These are phyloP conservation scores for Emergomyces pasteurianus DNA, from an alignment of 2,329 filamentous ascomycete genomes.

Conservation along the genomic window DNA sequence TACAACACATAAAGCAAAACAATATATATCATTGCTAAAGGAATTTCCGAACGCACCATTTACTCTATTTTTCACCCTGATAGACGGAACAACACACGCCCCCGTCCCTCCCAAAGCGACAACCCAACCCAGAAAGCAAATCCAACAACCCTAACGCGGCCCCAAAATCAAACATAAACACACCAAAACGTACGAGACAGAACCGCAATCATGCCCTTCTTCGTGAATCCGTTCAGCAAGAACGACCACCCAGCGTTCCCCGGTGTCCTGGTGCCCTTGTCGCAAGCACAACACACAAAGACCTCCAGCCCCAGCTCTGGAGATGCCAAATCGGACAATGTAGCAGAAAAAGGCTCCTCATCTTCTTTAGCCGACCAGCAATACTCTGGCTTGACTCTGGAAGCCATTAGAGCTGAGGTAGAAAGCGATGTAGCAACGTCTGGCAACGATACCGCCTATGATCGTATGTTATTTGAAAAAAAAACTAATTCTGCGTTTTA, in stretches of 20 bases:
- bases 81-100: not conserved
- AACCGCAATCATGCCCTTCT: conserved; percentile 9
- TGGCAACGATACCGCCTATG: conserved; percentile 57
- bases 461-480: conserved; percentile 52
- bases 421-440: conserved; percentile 45
- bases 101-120: not conserved
- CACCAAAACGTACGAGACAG: too few species aligned
- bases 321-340: conserved; percentile 21
- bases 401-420: conserved; percentile 56
- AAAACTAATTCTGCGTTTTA: not conserved
- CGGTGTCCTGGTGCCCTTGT: conserved; percentile 36
- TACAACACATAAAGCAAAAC: not conserved
- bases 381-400: conserved; percentile 49
- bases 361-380: conserved; percentile 19
- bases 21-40: not conserved
- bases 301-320: conserved; percentile 25
- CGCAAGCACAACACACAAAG: conserved; percentile 19
- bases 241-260: conserved; percentile 35
- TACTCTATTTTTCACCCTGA: not conserved
- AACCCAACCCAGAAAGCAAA: too few species aligned
- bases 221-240: conserved; percentile 35
- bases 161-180: not conserved
- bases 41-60: not conserved
- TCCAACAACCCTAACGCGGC: not conserved
- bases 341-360: conserved; percentile 28